Base-by-base conservation (phyloP, 805 yeast species). In the Candida michaelii region DNA sequence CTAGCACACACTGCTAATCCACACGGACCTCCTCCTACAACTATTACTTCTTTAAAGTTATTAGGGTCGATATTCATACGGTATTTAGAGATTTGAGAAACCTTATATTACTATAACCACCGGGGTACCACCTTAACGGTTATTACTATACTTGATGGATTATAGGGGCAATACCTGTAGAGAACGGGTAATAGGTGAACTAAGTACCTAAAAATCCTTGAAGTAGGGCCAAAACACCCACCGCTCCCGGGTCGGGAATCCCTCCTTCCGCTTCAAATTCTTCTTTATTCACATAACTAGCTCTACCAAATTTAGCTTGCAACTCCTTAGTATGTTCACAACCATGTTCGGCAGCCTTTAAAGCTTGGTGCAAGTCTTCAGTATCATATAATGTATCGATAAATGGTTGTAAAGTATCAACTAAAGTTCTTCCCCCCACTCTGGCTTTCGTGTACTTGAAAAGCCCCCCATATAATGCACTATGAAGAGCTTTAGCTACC, bases 201-300 rank as follows among this genome's bases (percentile, higher is more conserved):
- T 17, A 30, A 14, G 23, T 15, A 23, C 19, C 13, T 19, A 33
- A 35, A 41, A 66, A 71, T 12, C 83, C 83, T 47, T 74, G 67
- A 15, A 79, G 57, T 13, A 79, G 58, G 17, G 77, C 86, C 27
- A 81, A 85, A 17, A 90, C 67, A 3, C 97, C 97, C 44, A 88
- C 79, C 2, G 97, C 97, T 50, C 98, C 97, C 4, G 98, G 97
- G 55, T 90, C 98, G 1, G 96, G 95, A 23, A 89, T 72, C n/a
- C 85, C 87, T 18, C 87, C 89, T 30, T 70, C 73, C 30, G 64
- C 73, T 42, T 69, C 66, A 52, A 81, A 74, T 40, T 77, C 84
- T 10, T 73, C 80, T 46, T 79, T 79, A 48, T 74, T 73, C 19
- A 90, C 97, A 59, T 90, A 91, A 4, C 95, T 84, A 13, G 98